A percentile compares a stretch with the other conserved stretches of the same genome.
These are phyloP conservation scores for Lasiodiplodia theobromae DNA, from an alignment of 2,329 filamentous ascomycete genomes.

Conservation along the genomic window DNA sequence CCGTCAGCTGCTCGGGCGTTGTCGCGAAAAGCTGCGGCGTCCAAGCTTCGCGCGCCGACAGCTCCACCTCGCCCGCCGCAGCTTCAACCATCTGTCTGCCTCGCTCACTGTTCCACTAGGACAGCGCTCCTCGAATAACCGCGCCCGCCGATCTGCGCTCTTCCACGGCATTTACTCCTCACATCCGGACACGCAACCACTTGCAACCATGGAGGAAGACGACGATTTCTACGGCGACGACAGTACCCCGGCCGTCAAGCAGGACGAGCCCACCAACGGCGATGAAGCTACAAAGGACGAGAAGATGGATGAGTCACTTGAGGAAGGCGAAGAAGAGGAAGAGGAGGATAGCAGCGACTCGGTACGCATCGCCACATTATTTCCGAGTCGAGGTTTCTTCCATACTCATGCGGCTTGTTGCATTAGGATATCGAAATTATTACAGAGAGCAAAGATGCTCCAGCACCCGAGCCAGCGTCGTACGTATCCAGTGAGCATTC, in stretches of 20 bases:
- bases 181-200: not conserved
- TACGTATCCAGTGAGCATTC: constrained; percentile 32
- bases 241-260: constrained; percentile 29
- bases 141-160: not conserved
- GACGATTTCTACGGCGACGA: constrained; percentile 57
- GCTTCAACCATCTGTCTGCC: not conserved
- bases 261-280: constrained; percentile 38
- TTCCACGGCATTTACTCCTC: not conserved
- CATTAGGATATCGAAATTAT: constrained; percentile 61
- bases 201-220: constrained; percentile 56
- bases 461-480: constrained; percentile 46
- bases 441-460: constrained; percentile 54
- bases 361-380: constrained; percentile 38
- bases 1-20: constrained; percentile 26
- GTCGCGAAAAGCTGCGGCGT: constrained; percentile 30
- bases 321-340: constrained; percentile 55
- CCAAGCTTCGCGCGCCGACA: constrained; percentile 28
- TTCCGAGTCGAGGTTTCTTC: not conserved
- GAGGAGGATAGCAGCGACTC: constrained; percentile 52
- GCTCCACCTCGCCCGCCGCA: constrained; percentile 26
- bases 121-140: not conserved
- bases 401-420: constrained; percentile 34
- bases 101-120: not conserved
- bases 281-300: constrained; percentile 49
- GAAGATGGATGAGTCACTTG: constrained; percentile 54